Conservation (phyloP, 2,329 filamentous ascomycete genomes). For the Monilinia polystroma region DNA sequence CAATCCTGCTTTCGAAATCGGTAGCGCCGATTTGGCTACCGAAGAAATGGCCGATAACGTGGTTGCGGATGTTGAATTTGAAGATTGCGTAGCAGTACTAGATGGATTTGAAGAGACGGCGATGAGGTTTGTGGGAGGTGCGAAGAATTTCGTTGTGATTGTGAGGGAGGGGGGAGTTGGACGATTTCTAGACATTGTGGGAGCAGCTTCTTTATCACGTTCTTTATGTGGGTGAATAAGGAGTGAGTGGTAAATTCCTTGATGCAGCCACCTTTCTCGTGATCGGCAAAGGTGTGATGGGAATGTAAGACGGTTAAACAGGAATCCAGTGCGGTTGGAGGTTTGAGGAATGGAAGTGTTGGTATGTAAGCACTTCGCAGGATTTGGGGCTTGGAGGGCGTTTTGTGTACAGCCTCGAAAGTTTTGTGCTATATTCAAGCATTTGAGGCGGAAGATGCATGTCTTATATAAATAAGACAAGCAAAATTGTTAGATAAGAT, state of each 20-base stretch:
- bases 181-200: conserved; percentile 2
- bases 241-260: conserved; percentile 19
- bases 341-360: conserved; percentile 6
- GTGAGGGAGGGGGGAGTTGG: conserved; percentile 11
- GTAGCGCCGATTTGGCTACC: conserved; percentile 20
- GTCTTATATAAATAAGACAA: conserved; percentile 9
- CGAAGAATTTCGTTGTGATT: conserved; percentile 1
- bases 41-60: conserved; percentile 22
- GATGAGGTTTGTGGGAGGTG: conserved; percentile 14
- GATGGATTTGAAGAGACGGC: conserved; percentile 2
- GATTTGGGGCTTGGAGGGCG: conserved; percentile 5
- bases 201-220: conserved; percentile 11
- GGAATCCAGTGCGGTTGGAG: conserved; percentile 5
- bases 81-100: conserved; percentile 3
- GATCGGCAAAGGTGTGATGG: neutral
- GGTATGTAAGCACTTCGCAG: conserved; percentile 23
- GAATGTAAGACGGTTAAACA: conserved; percentile 19
- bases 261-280: neutral
- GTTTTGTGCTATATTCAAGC: neutral
- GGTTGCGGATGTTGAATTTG: conserved; percentile 14
- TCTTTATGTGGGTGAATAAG: conserved; percentile 7
- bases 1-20: conserved; percentile 20
- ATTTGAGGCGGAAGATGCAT: neutral
- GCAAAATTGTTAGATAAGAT: conserved; percentile 21
- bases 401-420: conserved; percentile 6